Base-by-base conservation (phyloP, 139 green algal genomes). In the Zygnema cylindricum region DNA sequence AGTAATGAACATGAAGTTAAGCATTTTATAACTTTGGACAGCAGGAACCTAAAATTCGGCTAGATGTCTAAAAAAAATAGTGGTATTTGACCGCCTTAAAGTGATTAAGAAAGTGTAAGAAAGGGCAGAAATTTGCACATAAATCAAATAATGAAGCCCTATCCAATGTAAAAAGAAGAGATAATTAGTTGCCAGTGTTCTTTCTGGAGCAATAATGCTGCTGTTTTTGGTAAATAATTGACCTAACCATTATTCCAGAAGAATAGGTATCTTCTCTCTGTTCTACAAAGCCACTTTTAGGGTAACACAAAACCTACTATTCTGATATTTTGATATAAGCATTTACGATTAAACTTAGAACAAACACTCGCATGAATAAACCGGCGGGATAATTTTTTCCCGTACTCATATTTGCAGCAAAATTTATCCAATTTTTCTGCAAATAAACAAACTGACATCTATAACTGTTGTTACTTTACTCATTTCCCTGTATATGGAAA, bases 221-320 rank as follows among this genome's bases (percentile, higher is more conserved):
- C 57, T 35, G 30, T 25, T 73, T 30, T 35, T 73, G 25, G 30
- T n/a, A n/a, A n/a, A n/a, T n/a, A n/a, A n/a, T n/a, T n/a, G n/a
- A n/a, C n/a, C n/a, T n/a, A n/a, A n/a, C n/a, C 57, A 30, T 25
- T 73, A 35, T 30, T 30, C 57, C 57, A 73, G 30, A 30, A 35
- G 57, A 30, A 73, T 30, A 73, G 57, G 30, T 73, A 73, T 73
- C 30, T 35, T 25, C 30, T 73, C 30, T 25, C 30, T 30, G 30
- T 35, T 30, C 25, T 35, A 25, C 25, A 73, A 30, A 30, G 57
- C 30, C 25, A 35, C 57, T 35, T 35, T 35, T 73, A 73, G 57
- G 25, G 57, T 73, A 73, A 73, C 30, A 73, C 25, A 73, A 73
- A 73, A 35, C n/a, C n/a, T n/a, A n/a, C n/a, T n/a, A n/a, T n/a